Base-by-base conservation (phyloP, 257 asterid genomes). In the Salvia hispanica region DNA sequence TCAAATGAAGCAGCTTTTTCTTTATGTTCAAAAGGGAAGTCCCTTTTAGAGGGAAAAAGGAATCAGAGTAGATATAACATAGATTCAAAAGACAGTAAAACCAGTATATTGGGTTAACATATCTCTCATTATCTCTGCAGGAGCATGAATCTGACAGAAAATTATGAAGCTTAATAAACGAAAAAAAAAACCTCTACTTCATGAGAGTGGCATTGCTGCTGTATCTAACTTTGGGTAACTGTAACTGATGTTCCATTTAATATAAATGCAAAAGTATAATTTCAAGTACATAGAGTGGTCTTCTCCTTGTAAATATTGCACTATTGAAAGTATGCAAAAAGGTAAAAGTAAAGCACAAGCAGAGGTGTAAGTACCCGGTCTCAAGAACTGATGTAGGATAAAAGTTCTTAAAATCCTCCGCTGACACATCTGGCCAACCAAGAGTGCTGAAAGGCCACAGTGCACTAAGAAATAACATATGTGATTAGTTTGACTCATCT, bases 361-460 rank as follows among this genome's bases (percentile, higher is more conserved):
- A 57, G 64, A 71, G 45, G 42, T 48, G 71, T 42, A 42, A 51
- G 10, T 88, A 93, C 99, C 99, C 99, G 39, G 99, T 93, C 83
- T 93, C 99, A 75, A 93, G 88, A 74, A 90, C 86, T 71, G 97
- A 81, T 58, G 99, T 93, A 44, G 99, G 99, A 86, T 93, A 90
- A 74, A 90, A 86, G 10, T 66, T 76, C 81, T 84, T 82, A 70
- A 90, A 83, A 80, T 93, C 99, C 72, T 88, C 85, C 6, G 95
- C 89, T 58, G 95, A 85, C 73, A 63, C 74, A 77, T 90, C 92
- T 57, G 99, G 99, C 99, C 99, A 93, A 75, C 97, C 96, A 80
- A 90, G 94, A 67, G 99, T 90, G 80, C 99, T 93, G 92, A 93
- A 93, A 71, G 99, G 99, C 99, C 97, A 93, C 73, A 93, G 77